A percentile compares a stretch with the other conserved stretches of the same genome.
Conservation (phyloP, 345 rosid genomes). For the Kandelia obovata region DNA sequence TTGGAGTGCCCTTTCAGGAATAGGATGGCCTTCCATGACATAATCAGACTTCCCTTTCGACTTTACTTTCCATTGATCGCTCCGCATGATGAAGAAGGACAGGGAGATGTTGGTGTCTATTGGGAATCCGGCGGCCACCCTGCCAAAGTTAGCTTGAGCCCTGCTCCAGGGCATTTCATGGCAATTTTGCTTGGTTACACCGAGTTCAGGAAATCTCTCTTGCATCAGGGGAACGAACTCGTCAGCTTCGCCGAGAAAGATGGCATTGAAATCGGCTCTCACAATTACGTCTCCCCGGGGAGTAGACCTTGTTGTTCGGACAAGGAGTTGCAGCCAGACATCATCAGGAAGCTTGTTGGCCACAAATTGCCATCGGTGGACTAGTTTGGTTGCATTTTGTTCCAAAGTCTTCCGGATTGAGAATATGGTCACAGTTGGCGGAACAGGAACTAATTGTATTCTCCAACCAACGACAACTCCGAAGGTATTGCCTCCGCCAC, state of each 20-base stretch:
- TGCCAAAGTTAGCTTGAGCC: neutral
- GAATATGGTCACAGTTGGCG: slow-evolving; percentile 8
- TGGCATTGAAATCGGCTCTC: neutral
- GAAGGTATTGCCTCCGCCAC: slow-evolving; percentile 23
- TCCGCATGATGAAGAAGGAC: neutral
- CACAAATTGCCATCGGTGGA: slow-evolving; percentile 18
- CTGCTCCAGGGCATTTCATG: slow-evolving; percentile 12
- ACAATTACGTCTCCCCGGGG: neutral
- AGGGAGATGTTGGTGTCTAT: neutral
- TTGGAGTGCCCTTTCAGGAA: slow-evolving; percentile 8
- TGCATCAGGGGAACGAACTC: slow-evolving; percentile 7
- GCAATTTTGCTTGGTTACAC: slow-evolving; percentile 14
- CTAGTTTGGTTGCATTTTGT: slow-evolving; percentile 13
- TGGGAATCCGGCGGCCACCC: slow-evolving; percentile 1
- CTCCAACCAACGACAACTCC: slow-evolving; percentile 15
- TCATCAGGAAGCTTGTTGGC: neutral
- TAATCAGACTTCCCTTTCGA: slow-evolving; percentile 21
- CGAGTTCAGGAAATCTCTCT: slow-evolving; percentile 2
- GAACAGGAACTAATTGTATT: slow-evolving; percentile 13
- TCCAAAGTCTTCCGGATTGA: slow-evolving; percentile 7
- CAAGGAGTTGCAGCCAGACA: slow-evolving; percentile 4
- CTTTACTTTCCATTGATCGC: neutral
- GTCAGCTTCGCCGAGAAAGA: slow-evolving; percentile 12
- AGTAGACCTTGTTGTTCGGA: neutral
- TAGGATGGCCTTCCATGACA: neutral